phyloP scores from a whole-genome alignment of 441 rosid genomes.

The Erodium trifolium region DNA sequence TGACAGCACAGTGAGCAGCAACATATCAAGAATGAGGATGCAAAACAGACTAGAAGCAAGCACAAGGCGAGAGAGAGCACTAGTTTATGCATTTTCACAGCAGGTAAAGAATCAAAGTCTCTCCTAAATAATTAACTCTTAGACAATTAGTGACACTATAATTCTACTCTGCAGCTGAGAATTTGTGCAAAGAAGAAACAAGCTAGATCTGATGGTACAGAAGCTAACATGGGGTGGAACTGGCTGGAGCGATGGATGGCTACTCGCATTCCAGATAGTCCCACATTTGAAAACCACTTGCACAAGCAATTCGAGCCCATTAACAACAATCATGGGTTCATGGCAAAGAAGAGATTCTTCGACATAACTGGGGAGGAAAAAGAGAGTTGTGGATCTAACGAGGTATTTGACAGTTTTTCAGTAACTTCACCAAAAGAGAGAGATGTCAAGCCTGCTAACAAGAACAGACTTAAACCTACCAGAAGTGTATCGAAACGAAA shows the following conservation, averaged over 20 bases:
- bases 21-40: slow-evolving; percentile 48
- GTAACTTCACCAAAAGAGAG: slow-evolving; percentile 20
- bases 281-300: slow-evolving; percentile 22
- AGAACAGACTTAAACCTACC: slow-evolving; percentile 25
- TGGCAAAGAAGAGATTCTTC: slow-evolving; percentile 22
- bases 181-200: slow-evolving; percentile 61
- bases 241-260: slow-evolving; percentile 96
- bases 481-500: slow-evolving; percentile 39
- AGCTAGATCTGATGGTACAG: slow-evolving; percentile 28
- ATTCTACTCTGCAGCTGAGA: slow-evolving; percentile 35
- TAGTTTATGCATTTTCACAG: slow-evolving; percentile 85
- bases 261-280: slow-evolving; percentile 51
- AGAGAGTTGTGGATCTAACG: slow-evolving; percentile 86
- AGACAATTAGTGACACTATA: not conserved
- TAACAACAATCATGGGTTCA: slow-evolving; percentile 23
- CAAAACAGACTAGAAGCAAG: slow-evolving; percentile 63
- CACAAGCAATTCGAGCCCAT: slow-evolving; percentile 26
- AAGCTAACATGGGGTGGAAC: slow-evolving; percentile 59
- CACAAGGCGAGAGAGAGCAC: slow-evolving; percentile 72
- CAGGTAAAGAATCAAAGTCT: slow-evolving; percentile 38
- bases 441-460: slow-evolving; percentile 20
- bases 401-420: slow-evolving; percentile 35
- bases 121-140: not conserved
- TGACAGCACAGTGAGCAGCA: slow-evolving; percentile 84
- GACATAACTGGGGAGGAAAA: slow-evolving; percentile 48